Evolutionary conservation across 495 filamentous ascomycete species (phyloP).

Genomic region (Neurospora sp.): DNA sequence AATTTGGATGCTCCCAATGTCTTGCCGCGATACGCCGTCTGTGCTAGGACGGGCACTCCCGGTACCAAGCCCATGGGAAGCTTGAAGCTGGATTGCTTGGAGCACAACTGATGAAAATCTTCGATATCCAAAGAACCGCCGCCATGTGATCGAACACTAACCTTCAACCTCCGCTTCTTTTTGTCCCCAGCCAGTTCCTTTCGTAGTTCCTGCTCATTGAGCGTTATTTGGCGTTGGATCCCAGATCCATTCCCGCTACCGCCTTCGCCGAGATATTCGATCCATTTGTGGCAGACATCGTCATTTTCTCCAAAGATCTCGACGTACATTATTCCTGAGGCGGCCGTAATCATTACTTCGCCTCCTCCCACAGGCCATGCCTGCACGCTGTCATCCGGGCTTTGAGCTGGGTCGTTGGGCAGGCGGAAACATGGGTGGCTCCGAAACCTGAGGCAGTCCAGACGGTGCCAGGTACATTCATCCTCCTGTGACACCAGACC

Average conservation of each 20-base stretch:
- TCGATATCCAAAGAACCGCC: constrained; percentile 63
- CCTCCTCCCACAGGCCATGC: constrained; percentile 81
- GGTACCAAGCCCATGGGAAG: constrained; percentile 37
- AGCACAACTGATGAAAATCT: constrained; percentile 56
- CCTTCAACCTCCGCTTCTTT: constrained; percentile 56
- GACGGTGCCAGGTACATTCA: constrained; percentile 80
- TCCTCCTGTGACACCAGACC: constrained; percentile 62
- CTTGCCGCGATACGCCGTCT: constrained; percentile 64
- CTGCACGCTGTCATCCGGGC: constrained; percentile 69
- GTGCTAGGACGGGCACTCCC: constrained; percentile 41
- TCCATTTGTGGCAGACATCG: constrained; percentile 59
- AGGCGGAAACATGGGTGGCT: constrained; percentile 85
- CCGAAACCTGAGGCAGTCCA: constrained; percentile 80
- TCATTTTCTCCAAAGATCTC: constrained; percentile 74
- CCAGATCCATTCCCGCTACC: constrained; percentile 23
- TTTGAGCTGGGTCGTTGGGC: constrained; percentile 58
- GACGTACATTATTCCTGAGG: constrained; percentile 69
- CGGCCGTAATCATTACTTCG: constrained; percentile 67
- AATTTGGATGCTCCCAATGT: constrained; percentile 66
- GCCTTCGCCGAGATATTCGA: constrained; percentile 61
- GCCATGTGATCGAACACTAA: constrained; percentile 64
- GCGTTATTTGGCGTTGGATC: constrained; percentile 56
- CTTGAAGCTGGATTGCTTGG: constrained; percentile 62
- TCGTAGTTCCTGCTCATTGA: constrained; percentile 69
- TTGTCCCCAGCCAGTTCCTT: constrained; percentile 57